phyloP scores from a whole-genome alignment of 1,284 basidiomycete species.

The Athelia sp. region DNA sequence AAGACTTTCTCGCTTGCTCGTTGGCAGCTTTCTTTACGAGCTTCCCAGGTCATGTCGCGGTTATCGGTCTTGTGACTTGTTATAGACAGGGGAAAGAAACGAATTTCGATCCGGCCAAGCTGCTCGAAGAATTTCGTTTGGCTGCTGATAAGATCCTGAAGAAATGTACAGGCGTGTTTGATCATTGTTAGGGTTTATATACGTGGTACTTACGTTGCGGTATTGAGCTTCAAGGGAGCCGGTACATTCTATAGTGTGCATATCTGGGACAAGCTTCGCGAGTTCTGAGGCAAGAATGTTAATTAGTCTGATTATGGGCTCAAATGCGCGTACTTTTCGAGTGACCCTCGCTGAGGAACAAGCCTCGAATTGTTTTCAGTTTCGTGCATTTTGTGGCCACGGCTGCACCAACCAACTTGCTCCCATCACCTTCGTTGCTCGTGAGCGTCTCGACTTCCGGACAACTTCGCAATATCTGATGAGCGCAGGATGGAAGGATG shows the following conservation, averaged over 20 bases:
- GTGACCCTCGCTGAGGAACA: neutral
- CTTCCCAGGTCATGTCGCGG: too few species aligned
- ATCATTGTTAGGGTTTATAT: neutral
- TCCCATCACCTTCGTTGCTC: constrained; percentile 16
- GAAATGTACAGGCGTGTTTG: neutral
- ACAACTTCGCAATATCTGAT: constrained; percentile 27
- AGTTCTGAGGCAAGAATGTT: neutral
- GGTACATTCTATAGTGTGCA: too few species aligned
- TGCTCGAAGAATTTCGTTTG: neutral
- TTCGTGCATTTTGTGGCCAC: constrained; percentile 7
- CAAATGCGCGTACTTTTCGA: neutral
- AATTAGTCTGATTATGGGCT: neutral
- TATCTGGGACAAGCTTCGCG: too few species aligned
- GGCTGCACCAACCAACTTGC: constrained; percentile 21
- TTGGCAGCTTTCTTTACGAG: too few species aligned
- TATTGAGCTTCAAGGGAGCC: too few species aligned
- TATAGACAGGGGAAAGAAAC: neutral
- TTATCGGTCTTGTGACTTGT: too few species aligned
- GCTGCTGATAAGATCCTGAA: neutral
- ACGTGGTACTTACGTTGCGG: neutral
- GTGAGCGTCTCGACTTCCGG: constrained; percentile 21
- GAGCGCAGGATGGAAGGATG: constrained; percentile 21
- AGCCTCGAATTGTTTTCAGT: neutral
- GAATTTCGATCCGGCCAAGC: neutral
- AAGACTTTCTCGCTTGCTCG: too few species aligned